phyloP scores from a whole-genome alignment of 2,329 filamentous ascomycete genomes.

The Keithomyces neogunnii region DNA sequence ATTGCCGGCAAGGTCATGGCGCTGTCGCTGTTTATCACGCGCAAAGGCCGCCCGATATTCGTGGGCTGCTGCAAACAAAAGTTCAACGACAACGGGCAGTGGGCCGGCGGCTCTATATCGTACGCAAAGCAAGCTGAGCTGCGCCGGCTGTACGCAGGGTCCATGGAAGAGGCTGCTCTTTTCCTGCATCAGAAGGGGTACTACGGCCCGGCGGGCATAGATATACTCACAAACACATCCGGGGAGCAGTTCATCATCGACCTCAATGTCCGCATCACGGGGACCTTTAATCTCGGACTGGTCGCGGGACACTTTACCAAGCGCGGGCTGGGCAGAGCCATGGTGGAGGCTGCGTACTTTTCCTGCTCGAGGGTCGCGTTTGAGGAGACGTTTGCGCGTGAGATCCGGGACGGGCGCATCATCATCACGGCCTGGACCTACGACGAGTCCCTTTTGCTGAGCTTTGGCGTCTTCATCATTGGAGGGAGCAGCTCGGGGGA shows the following conservation, averaged over 20 bases:
- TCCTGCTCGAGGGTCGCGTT: conserved; percentile 2
- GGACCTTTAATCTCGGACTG: conserved; percentile 1
- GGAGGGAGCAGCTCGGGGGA: conserved; percentile 1
- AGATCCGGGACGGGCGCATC: conserved; percentile 2
- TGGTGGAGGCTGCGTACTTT: conserved; percentile 2
- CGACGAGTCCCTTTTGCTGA: conserved; percentile 1
- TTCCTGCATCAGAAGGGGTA: conserved; percentile 5
- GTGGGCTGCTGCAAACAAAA: conserved; percentile 2
- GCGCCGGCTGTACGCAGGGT: neutral
- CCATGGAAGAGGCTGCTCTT: neutral
- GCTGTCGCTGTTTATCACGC: conserved; percentile 4
- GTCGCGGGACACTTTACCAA: conserved; percentile 4
- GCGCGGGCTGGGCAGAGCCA: conserved; percentile 2
- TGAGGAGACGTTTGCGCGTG: conserved; percentile 1
- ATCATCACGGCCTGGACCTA: conserved; percentile 5
- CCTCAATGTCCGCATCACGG: conserved; percentile 5
- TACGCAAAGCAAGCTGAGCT: neutral
- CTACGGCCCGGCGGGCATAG: conserved; percentile 5
- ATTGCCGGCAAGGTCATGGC: neutral
- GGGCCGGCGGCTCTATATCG: conserved; percentile 1
- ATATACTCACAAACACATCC: conserved; percentile 1
- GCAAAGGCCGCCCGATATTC: conserved; percentile 1
- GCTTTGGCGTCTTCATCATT: conserved; percentile 3
- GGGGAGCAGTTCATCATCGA: conserved; percentile 5
- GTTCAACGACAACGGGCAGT: neutral